Conservation (phyloP, 176 grass and related monocot genomes). For the Triticum monococcum region DNA sequence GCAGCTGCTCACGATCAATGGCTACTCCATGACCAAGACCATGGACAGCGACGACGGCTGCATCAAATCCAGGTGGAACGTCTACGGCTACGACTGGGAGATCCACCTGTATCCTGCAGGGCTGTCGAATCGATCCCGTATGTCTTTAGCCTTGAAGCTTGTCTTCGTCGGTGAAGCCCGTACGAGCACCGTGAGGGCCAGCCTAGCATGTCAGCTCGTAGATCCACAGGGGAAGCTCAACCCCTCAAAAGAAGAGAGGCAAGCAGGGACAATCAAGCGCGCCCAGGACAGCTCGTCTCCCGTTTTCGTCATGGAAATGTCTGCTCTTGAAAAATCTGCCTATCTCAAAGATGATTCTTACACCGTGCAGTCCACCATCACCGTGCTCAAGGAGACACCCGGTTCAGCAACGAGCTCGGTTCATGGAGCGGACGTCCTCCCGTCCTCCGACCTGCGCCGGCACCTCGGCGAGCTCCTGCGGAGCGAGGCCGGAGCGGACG, state of each 20-base stretch:
- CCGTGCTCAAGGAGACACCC: background rate
- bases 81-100: background rate
- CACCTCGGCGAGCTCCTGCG: too few species aligned
- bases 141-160: background rate
- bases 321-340: background rate
- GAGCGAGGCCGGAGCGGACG: too few species aligned
- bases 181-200: background rate
- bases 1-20: too few species aligned
- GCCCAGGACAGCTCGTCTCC: background rate
- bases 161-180: background rate
- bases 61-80: background rate
- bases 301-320: background rate
- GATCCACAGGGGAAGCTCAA: background rate
- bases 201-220: background rate
- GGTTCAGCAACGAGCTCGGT: background rate
- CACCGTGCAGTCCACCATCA: background rate
- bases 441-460: background rate
- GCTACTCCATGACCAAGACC: background rate
- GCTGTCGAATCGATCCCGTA: background rate
- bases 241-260: background rate
- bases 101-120: background rate
- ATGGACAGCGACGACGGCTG: background rate
- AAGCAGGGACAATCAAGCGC: background rate
- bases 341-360: background rate
- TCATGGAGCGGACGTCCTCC: background rate